phyloP scores from a whole-genome alignment of 768 basidiomycete genomes.

The Rossbeevera mucosa region DNA sequence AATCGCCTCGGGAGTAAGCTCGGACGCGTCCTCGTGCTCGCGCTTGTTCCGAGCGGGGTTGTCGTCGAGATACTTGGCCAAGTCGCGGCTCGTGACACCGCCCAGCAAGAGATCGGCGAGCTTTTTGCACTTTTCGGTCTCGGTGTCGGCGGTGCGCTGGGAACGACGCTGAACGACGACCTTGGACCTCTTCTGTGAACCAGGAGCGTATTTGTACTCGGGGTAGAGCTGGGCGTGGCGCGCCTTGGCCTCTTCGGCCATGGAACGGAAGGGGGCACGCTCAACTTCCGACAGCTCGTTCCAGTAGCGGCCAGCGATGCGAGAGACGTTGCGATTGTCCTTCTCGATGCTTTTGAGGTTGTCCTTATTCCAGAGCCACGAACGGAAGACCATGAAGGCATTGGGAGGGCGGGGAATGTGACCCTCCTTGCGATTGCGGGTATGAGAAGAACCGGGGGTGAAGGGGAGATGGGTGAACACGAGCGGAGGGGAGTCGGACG shows the following conservation, averaged over 20 bases:
- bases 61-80: constrained; percentile 20
- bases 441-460: constrained; percentile 36
- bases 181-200: constrained; percentile 27
- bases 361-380: constrained; percentile 53
- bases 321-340: constrained; percentile 70
- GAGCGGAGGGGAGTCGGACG: constrained; percentile 16
- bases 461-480: constrained; percentile 26
- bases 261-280: constrained; percentile 41
- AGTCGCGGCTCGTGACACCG: constrained; percentile 31
- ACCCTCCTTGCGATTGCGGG: constrained; percentile 37
- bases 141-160: constrained; percentile 28
- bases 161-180: constrained; percentile 31
- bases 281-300: constrained; percentile 45
- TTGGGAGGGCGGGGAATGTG: constrained; percentile 78
- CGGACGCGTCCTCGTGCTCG: not conserved
- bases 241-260: constrained; percentile 45
- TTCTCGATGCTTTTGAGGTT: constrained; percentile 50
- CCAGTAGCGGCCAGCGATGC: constrained; percentile 70
- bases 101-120: constrained; percentile 35
- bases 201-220: constrained; percentile 60
- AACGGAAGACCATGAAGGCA: constrained; percentile 82
- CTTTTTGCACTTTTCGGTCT: constrained; percentile 37
- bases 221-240: constrained; percentile 51
- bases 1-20: not conserved
- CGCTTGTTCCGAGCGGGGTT: not conserved